Conservation (phyloP, 2,329 filamentous ascomycete genomes). For the Taxawa tesnikishii region DNA sequence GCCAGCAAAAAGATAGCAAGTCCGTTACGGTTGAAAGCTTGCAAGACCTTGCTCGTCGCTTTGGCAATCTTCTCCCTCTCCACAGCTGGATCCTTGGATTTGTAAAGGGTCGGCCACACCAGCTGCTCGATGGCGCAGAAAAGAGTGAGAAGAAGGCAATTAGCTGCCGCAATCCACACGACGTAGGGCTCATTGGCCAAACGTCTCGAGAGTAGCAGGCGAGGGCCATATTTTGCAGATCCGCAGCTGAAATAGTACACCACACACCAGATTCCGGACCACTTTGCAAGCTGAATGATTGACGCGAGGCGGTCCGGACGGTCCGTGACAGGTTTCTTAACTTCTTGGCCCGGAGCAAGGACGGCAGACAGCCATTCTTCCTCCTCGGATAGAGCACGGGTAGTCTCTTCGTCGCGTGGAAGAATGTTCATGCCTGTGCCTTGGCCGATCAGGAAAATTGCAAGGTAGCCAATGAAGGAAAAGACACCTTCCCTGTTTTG, state of each 20-base stretch:
- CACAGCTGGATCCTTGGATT: slow-evolving; percentile 36
- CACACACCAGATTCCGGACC: slow-evolving; percentile 54
- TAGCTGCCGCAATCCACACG: slow-evolving; percentile 86
- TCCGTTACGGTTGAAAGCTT: slow-evolving; percentile 80
- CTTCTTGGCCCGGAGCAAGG: slow-evolving; percentile 12
- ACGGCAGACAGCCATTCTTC: slow-evolving; percentile 23
- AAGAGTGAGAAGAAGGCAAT: slow-evolving; percentile 65
- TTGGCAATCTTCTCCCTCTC: slow-evolving; percentile 53
- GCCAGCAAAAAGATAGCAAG: slow-evolving; percentile 74
- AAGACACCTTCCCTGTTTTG: slow-evolving; percentile 95
- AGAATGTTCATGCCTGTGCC: slow-evolving; percentile 71
- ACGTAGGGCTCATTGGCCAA: slow-evolving; percentile 90
- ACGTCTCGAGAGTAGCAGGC: slow-evolving; percentile 69
- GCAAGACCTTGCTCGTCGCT: slow-evolving; percentile 70
- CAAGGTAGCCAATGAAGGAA: slow-evolving; percentile 84
- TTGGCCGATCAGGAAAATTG: slow-evolving; percentile 87
- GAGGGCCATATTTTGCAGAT: slow-evolving; percentile 57
- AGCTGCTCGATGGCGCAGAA: slow-evolving; percentile 68
- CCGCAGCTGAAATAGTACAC: slow-evolving; percentile 60
- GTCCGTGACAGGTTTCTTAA: background rate
- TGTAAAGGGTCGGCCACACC: slow-evolving; percentile 64
- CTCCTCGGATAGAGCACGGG: slow-evolving; percentile 17
- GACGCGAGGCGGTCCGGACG: slow-evolving; percentile 8
- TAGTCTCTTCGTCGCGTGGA: slow-evolving; percentile 34
- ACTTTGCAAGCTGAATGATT: slow-evolving; percentile 43